These are phyloP conservation scores for Plasmodium coatneyi DNA, from an alignment of 169 alveolate genomes.

Conservation along the genomic window DNA sequence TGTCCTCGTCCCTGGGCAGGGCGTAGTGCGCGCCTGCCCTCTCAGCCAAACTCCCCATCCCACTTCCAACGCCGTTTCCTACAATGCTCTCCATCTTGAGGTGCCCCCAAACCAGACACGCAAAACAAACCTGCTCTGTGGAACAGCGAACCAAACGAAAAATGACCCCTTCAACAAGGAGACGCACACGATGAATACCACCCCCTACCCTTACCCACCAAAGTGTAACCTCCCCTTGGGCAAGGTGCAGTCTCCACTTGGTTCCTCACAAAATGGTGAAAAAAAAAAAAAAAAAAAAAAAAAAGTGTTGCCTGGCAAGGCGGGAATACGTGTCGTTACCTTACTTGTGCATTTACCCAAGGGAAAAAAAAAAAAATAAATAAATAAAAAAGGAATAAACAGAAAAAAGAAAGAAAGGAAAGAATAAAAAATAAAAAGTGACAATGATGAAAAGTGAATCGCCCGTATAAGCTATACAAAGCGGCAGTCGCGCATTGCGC, in stretches of 20 bases:
- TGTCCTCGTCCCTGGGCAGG: constrained; percentile 38
- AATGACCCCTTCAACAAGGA: background rate
- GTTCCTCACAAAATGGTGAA: background rate
- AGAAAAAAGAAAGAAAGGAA: too few species aligned
- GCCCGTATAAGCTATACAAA: background rate
- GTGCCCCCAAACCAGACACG: background rate
- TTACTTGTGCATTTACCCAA: background rate
- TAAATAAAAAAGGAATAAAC: too few species aligned
- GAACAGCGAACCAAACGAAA: background rate
- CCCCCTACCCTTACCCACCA: background rate
- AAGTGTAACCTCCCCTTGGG: background rate
- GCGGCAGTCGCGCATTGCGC: background rate
- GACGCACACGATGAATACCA: background rate
- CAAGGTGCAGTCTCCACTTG: background rate
- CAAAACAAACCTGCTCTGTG: background rate
- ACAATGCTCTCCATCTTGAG: background rate
- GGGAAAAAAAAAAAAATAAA: background rate
- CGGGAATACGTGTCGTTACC: background rate
- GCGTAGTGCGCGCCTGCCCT: background rate
- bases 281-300: background rate
- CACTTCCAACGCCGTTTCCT: background rate
- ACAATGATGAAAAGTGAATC: background rate
- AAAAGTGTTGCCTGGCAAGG: background rate
- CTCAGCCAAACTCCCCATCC: background rate
- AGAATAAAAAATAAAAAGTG: too few species aligned